These are phyloP conservation scores for Epichloe elymi DNA, from an alignment of 2,329 filamentous ascomycete genomes.

Conservation along the genomic window DNA sequence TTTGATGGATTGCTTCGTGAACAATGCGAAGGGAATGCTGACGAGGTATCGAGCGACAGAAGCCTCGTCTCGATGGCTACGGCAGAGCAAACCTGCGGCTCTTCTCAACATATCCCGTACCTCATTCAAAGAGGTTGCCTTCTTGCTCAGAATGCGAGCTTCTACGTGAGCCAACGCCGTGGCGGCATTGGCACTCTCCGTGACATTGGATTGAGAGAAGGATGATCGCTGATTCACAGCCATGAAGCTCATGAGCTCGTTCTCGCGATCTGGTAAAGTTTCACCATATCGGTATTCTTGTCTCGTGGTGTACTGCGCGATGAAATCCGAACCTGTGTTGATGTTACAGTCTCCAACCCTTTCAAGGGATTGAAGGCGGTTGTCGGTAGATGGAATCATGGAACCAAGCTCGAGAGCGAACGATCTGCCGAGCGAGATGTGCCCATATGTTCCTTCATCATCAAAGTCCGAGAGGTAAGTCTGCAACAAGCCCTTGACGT, in stretches of 20 bases:
- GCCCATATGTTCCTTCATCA: constrained; percentile 80
- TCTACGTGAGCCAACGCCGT: constrained; percentile 63
- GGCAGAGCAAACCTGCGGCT: constrained; percentile 76
- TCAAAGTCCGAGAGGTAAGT: constrained; percentile 94
- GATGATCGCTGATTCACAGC: constrained; percentile 38
- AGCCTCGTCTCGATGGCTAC: constrained; percentile 60
- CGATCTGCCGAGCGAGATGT: constrained; percentile 82
- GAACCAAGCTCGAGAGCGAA: constrained; percentile 91
- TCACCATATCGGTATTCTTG: constrained; percentile 92
- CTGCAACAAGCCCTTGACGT: constrained; percentile 89
- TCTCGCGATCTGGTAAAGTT: constrained; percentile 53
- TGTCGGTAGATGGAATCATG: constrained; percentile 72
- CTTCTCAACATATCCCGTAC: constrained; percentile 70
- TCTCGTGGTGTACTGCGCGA: constrained; percentile 91
- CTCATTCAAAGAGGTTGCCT: constrained; percentile 57
- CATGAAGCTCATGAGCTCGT: constrained; percentile 51
- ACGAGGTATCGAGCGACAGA: constrained; percentile 79
- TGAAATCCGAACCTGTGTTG: constrained; percentile 89
- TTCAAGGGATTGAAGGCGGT: constrained; percentile 72
- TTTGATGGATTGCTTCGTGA: constrained; percentile 91
- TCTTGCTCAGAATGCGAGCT: constrained; percentile 53
- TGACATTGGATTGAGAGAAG: constrained; percentile 36
- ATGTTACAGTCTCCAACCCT: constrained; percentile 59
- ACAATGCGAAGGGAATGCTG: constrained; percentile 80
- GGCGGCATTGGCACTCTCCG: constrained; percentile 43